phyloP scores from a whole-genome alignment of 83 land plant genomes.

The Larix sibirica region DNA sequence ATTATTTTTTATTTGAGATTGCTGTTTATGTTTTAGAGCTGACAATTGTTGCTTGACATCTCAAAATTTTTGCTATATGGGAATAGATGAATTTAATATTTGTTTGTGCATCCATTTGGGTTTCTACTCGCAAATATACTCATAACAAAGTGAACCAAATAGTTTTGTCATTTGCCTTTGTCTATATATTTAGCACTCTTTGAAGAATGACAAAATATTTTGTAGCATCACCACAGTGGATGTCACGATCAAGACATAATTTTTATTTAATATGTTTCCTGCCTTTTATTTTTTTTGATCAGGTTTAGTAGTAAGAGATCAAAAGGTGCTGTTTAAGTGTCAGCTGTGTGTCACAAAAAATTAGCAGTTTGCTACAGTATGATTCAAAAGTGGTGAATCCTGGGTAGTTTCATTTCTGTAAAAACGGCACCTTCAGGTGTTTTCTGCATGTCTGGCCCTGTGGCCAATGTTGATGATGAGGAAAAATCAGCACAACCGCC shows the following conservation, averaged over 20 bases:
- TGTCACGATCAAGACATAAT: not conserved
- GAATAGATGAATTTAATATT: not conserved
- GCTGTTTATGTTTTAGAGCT: not conserved
- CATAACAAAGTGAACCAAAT: not conserved
- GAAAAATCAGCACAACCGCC: conserved; percentile 25
- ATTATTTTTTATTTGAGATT: not conserved
- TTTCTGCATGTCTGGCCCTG: conserved; percentile 75
- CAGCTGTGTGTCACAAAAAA: conserved; percentile 1
- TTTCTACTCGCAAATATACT: not conserved
- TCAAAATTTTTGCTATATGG: not conserved
- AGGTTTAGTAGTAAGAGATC: conserved; percentile 2
- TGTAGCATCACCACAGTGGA: not conserved
- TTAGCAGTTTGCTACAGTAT: not conserved
- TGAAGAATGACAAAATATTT: not conserved
- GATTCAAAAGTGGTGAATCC: conserved; percentile 10
- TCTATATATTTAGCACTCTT: not conserved
- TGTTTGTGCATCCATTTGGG: not conserved
- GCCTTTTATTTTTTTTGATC: not conserved
- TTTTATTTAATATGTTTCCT: not conserved
- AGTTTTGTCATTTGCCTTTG: not conserved
- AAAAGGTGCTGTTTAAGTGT: not conserved
- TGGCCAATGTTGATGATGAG: conserved; percentile 33
- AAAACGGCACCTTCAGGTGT: conserved; percentile 21
- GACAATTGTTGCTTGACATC: not conserved
- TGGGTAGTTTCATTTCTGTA: conserved; percentile 8